Conservation (phyloP, 2,329 filamentous ascomycete genomes). For the Emergomyces africanus region DNA sequence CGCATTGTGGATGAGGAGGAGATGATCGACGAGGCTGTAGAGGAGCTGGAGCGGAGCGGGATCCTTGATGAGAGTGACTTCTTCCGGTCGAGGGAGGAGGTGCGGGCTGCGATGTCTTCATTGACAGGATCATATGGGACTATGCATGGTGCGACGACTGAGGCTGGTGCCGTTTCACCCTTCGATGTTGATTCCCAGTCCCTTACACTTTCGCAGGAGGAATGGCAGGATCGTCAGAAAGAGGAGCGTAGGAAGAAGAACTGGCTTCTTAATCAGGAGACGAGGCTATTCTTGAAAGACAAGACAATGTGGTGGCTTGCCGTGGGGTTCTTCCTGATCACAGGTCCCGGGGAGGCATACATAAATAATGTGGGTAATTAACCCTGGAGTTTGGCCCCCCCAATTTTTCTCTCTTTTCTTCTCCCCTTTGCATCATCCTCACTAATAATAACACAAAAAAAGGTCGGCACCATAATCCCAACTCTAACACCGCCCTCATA, state of each 20-base stretch:
- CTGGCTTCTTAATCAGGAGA: conserved; percentile 86
- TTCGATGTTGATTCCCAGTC: conserved; percentile 28
- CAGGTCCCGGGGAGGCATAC: conserved; percentile 92
- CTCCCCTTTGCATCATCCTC: neutral
- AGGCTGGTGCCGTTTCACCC: conserved; percentile 25
- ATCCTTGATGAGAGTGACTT: conserved; percentile 63
- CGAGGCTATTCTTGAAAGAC: conserved; percentile 69
- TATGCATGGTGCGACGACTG: conserved; percentile 16
- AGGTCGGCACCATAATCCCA: conserved; percentile 78
- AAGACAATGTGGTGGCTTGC: conserved; percentile 95
- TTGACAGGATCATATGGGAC: conserved; percentile 44
- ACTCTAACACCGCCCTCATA: conserved; percentile 60
- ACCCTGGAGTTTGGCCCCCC: neutral
- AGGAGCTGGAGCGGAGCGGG: conserved; percentile 81
- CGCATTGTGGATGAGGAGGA: conserved; percentile 55
- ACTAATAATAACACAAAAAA: neutral
- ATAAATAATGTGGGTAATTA: conserved; percentile 62
- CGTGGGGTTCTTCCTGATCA: conserved; percentile 79
- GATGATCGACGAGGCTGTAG: conserved; percentile 78
- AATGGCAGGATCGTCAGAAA: conserved; percentile 22
- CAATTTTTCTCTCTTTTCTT: neutral
- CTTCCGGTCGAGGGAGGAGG: conserved; percentile 43
- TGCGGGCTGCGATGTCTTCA: conserved; percentile 25
- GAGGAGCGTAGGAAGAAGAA: conserved; percentile 63
- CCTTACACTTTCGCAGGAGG: conserved; percentile 8